A percentile compares a stretch with the other conserved stretches of the same genome.
These are phyloP conservation scores for Schoenoplectus triqueter DNA, from an alignment of 202 grass and related monocot genomes.

Conservation along the genomic window DNA sequence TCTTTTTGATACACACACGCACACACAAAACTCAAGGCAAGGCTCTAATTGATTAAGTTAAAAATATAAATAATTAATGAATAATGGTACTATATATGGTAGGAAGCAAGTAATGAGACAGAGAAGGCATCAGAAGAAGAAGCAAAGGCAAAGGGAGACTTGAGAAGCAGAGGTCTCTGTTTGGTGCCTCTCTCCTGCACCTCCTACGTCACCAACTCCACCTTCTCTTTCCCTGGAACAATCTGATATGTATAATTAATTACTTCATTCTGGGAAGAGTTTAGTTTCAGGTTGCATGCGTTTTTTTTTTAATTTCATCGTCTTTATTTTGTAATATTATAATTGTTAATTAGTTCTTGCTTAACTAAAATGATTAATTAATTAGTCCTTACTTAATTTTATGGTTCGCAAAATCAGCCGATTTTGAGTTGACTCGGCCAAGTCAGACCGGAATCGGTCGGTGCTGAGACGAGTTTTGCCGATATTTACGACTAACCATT, in stretches of 20 bases:
- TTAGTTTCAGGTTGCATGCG: neutral
- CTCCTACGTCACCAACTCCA: slow-evolving; percentile 71
- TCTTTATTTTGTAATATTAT: neutral
- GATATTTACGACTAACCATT: no score
- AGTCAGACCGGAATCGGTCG: no score
- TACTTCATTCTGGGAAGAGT: neutral
- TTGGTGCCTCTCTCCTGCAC: slow-evolving; percentile 91
- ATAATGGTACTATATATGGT: neutral
- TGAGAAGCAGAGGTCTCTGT: slow-evolving; percentile 89
- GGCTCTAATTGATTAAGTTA: neutral
- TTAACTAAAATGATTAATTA: no score
- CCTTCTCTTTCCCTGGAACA: neutral
- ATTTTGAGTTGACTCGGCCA: no score
- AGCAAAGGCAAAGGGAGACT: slow-evolving; percentile 53
- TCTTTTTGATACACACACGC: no score
- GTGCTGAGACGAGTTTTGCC: no score
- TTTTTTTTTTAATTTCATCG: neutral
- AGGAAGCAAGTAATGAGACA: slow-evolving; percentile 19
- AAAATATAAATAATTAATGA: neutral
- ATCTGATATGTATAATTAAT: neutral
- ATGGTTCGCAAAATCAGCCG: no score
- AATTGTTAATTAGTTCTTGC: neutral
- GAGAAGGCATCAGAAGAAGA: slow-evolving; percentile 44
- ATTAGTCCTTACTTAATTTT: no score
- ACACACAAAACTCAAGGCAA: no score